phyloP scores from a whole-genome alignment of 208 protist genomes.

The Dictyostelium gargantuum region DNA sequence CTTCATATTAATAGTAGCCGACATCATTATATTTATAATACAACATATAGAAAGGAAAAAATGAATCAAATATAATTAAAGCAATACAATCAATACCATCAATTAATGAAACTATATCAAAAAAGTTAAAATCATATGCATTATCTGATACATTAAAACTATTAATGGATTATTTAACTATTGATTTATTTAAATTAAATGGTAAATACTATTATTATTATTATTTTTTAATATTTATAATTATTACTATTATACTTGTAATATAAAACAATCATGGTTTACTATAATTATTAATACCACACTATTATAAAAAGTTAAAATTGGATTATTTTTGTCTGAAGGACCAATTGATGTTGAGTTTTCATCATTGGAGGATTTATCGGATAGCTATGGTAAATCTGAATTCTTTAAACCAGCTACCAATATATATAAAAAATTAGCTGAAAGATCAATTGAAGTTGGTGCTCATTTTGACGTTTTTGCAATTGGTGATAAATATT shows the following conservation, averaged over 20 bases:
- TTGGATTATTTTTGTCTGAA: background rate
- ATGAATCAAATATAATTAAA: conserved; percentile 35
- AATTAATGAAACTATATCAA: background rate
- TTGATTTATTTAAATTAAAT: conserved; percentile 16
- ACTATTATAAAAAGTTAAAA: no score
- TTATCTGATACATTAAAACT: background rate
- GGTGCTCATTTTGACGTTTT: conserved; percentile 34
- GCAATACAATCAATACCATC: conserved; percentile 11
- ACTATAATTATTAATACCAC: background rate
- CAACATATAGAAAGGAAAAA: conserved; percentile 17
- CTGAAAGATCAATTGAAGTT: background rate
- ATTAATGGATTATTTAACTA: conserved; percentile 7
- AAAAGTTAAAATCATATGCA: background rate
- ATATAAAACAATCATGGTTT: background rate
- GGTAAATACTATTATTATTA: background rate
- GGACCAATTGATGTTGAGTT: background rate
- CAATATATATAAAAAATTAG: background rate
- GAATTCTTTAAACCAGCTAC: conserved; percentile 8
- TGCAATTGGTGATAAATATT: background rate
- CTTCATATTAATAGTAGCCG: no score
- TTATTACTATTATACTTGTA: background rate
- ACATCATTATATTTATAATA: no score
- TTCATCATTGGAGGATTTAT: background rate
- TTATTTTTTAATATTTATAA: no score
- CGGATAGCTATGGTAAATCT: background rate